Evolutionary conservation across 805 yeast species (phyloP), one percentile per base, ranked within the genome.

Genomic region (Nematodospora valgi): DNA sequence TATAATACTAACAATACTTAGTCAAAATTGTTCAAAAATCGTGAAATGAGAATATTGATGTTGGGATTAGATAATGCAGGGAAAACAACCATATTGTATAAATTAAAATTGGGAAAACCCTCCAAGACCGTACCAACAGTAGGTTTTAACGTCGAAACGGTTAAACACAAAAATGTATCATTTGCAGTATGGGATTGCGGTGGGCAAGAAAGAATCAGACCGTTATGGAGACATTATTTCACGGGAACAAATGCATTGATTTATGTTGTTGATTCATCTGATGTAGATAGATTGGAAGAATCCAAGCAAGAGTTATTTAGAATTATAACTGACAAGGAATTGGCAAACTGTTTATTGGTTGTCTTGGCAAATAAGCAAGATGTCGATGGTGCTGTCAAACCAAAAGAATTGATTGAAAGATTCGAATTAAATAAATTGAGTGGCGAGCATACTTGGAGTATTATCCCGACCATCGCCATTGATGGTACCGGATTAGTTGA

Each of bases 141-240:
- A 15, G 96, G 96, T 2, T 89, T 89, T 67, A 89, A 89, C 61
- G 93, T 86, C 32, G 95, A 86, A 59, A 82, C 91, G 3, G 86
- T 86, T 43, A 78, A 83, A 39, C 85, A 82, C 60, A 82, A 81
- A 56, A 84, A 84, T 58, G 81, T 85, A 39, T 80, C 84, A 38
- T 84, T 86, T 65, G 86, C 87, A 41, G 88, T 86, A 55, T 86
- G 95, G 95, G 95, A 86, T 60, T 93, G 93, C 42, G 97, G 97
- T 64, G 97, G 96, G 56, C 97, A 87, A 67, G 94, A 85, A 52
- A 72, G 94, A 59, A 76, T 88, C 48, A 77, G 96, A 54, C 95
- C 94, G 0, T 70, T 89, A 39, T 89, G 98, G 97, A 79, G 96
- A 60, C 96, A 89, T 56, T 89, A 89, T 63, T 87, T 84, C 62